These are phyloP conservation scores for Suillus discolor DNA, from an alignment of 768 basidiomycete genomes.

Conservation along the genomic window DNA sequence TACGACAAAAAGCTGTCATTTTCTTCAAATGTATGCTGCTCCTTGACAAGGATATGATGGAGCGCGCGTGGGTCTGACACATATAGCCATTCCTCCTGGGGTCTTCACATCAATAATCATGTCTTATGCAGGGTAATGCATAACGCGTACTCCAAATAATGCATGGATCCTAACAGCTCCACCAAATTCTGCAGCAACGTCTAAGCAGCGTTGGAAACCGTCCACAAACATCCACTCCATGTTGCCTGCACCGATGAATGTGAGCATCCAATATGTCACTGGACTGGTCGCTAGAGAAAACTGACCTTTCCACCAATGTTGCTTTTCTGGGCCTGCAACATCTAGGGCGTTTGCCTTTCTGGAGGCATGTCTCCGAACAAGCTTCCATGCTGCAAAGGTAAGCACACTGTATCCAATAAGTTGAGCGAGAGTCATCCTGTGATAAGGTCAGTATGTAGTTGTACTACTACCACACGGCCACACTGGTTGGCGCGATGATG, in stretches of 20 bases:
- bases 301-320: slow-evolving; percentile 2
- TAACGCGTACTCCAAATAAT: slow-evolving; percentile 45
- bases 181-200: neutral
- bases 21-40: slow-evolving; percentile 28
- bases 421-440: neutral
- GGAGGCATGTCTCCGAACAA: neutral
- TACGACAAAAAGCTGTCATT: slow-evolving; percentile 22
- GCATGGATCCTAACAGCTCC: slow-evolving; percentile 25
- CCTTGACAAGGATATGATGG: slow-evolving; percentile 33
- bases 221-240: neutral
- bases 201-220: neutral
- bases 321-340: slow-evolving; percentile 2
- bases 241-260: neutral
- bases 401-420: neutral
- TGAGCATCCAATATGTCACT: neutral
- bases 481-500: neutral
- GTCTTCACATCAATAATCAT: neutral
- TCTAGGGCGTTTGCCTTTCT: neutral
- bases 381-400: neutral
- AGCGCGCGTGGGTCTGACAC: slow-evolving; percentile 32
- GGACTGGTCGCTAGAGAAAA: neutral
- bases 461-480: neutral
- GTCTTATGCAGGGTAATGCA: slow-evolving; percentile 24
- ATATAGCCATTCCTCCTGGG: slow-evolving; percentile 23
- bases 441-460: too few relatives aligned